Percentiles rank a stretch among this genome's conserved stretches.
phyloP scores from a whole-genome alignment of 2,329 filamentous ascomycete genomes.

The Curvularia verruculosa region DNA sequence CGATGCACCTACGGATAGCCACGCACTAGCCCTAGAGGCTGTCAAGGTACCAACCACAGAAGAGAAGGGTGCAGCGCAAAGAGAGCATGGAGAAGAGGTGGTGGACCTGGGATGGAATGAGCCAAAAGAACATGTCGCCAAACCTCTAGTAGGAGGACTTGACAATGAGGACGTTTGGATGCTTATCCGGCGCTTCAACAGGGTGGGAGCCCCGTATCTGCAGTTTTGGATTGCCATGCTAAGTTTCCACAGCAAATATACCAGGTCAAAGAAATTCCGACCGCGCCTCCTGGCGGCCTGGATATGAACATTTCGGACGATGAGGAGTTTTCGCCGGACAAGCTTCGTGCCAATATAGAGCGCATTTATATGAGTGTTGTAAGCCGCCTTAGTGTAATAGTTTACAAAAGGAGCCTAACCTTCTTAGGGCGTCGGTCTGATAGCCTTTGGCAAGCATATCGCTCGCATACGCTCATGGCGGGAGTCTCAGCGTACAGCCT shows the following conservation, averaged over 20 bases:
- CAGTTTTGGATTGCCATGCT: conserved; percentile 17
- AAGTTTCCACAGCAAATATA: conserved; percentile 62
- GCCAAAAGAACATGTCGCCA: conserved; percentile 60
- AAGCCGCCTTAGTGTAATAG: conserved; percentile 15
- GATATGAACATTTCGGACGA: conserved; percentile 83
- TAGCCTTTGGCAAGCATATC: conserved; percentile 74
- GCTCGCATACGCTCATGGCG: conserved; percentile 79
- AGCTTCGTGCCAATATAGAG: conserved; percentile 77
- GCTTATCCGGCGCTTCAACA: conserved; percentile 74
- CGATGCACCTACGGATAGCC: conserved; percentile 55
- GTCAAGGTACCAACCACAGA: conserved; percentile 43
- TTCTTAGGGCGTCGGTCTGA: conserved; percentile 62
- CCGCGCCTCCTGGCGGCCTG: conserved; percentile 68
- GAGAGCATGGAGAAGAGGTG: conserved; percentile 59
- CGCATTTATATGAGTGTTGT: conserved; percentile 79
- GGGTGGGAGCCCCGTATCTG: conserved; percentile 52
- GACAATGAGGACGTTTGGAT: conserved; percentile 77
- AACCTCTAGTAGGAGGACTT: conserved; percentile 69
- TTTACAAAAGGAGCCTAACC: conserved; percentile 11
- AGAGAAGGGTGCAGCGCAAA: conserved; percentile 54
- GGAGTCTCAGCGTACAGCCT: conserved; percentile 70
- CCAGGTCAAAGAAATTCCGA: conserved; percentile 70
- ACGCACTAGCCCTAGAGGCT: conserved; percentile 53
- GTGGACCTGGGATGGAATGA: conserved; percentile 74
- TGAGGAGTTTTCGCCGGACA: conserved; percentile 84